Percentiles rank a stretch among this genome's conserved stretches.
Conservation (phyloP, 345 rosid species). For the Rhodamnia rubescens region DNA sequence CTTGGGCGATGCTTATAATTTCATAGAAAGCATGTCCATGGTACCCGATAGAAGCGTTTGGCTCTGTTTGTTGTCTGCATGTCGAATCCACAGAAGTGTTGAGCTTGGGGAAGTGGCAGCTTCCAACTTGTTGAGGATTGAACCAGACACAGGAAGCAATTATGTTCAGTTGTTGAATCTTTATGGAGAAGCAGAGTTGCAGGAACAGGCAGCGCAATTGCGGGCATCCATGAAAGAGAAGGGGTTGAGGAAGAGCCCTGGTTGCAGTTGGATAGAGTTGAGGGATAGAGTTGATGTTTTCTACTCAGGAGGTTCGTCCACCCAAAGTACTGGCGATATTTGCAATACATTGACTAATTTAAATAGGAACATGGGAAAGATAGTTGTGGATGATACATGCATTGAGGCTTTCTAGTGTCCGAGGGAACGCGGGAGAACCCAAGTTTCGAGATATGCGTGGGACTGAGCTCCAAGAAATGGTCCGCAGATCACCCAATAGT, state of each 20-base stretch:
- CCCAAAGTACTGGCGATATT: constrained; percentile 24
- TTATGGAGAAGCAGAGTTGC: constrained; percentile 53
- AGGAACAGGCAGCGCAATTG: constrained; percentile 45
- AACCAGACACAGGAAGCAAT: constrained; percentile 47
- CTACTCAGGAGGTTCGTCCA: constrained; percentile 48
- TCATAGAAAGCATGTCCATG: constrained; percentile 40
- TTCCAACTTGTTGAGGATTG: constrained; percentile 32
- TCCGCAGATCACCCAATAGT: not conserved
- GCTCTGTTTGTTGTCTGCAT: constrained; percentile 61
- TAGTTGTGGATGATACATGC: constrained; percentile 2
- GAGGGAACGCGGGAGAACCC: not conserved
- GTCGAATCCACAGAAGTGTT: constrained; percentile 38
- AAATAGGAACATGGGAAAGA: constrained; percentile 26
- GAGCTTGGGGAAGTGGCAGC: constrained; percentile 66
- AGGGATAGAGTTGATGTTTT: constrained; percentile 34
- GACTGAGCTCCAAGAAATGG: not conserved
- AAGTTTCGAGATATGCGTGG: not conserved
- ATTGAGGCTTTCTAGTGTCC: constrained; percentile 5
- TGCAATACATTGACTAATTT: constrained; percentile 28
- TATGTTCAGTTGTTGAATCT: constrained; percentile 57
- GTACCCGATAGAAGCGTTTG: constrained; percentile 55
- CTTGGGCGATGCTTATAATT: constrained; percentile 48
- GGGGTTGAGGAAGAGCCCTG: constrained; percentile 63
- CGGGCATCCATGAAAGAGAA: constrained; percentile 48
- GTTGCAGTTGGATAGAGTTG: constrained; percentile 74